phyloP scores from a whole-genome alignment of 306 rosid genomes.

The Medicago arabica region DNA sequence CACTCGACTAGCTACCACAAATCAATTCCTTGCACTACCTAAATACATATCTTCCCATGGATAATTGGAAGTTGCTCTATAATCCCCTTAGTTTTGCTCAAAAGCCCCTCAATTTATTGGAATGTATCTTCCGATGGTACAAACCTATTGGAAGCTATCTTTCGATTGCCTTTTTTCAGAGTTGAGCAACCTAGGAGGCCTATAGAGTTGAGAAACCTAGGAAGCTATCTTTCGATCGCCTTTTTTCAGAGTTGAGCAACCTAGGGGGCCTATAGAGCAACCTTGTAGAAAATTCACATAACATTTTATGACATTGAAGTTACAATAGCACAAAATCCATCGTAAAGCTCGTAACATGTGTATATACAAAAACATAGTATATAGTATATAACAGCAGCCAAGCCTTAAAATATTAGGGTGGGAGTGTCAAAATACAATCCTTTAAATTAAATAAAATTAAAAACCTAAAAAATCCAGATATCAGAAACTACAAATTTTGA shows the following conservation, averaged over 20 bases:
- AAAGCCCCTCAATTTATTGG: too few relatives aligned
- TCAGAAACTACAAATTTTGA: conserved; percentile 27
- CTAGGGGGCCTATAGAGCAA: too few relatives aligned
- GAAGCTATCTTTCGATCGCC: too few relatives aligned
- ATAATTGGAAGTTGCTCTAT: too few relatives aligned
- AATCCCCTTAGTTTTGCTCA: too few relatives aligned
- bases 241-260: too few relatives aligned
- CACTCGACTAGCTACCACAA: conserved; percentile 15
- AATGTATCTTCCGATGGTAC: too few relatives aligned
- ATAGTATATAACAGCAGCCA: not conserved
- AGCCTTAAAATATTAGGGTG: not conserved
- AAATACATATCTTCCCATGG: conserved; percentile 15
- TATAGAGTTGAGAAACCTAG: too few relatives aligned
- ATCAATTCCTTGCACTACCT: conserved; percentile 24
- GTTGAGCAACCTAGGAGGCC: too few relatives aligned
- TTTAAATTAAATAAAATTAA: not conserved
- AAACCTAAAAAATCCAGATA: conserved; percentile 12
- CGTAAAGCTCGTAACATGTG: conserved; percentile 7
- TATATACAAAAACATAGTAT: not conserved
- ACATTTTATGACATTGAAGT: not conserved
- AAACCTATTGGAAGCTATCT: too few relatives aligned
- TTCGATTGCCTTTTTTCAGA: too few relatives aligned
- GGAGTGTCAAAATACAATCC: conserved; percentile 4
- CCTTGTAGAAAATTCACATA: conserved; percentile 6
- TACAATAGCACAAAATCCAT: conserved; percentile 23